These are phyloP conservation scores for Trichoderma koningii DNA, from an alignment of 2,329 filamentous ascomycete species.

Conservation along the genomic window DNA sequence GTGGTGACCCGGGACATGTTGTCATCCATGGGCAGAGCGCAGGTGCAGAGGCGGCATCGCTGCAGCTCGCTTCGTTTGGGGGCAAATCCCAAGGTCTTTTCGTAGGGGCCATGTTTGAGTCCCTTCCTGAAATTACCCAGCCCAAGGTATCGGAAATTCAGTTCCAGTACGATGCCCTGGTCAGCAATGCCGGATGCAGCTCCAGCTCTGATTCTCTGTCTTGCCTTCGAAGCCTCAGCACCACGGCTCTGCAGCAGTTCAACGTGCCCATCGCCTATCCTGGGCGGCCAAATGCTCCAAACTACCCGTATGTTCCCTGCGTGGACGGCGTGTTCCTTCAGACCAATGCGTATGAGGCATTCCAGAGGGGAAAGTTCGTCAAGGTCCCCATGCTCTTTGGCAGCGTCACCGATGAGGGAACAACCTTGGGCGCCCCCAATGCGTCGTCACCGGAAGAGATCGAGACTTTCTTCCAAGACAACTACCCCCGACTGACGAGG, in stretches of 20 bases:
- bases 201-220: slow-evolving; percentile 43
- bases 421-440: slow-evolving; percentile 34
- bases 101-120: slow-evolving; percentile 53
- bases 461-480: slow-evolving; percentile 19
- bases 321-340: slow-evolving; percentile 55
- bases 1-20: slow-evolving; percentile 53
- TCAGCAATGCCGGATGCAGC: slow-evolving; percentile 22
- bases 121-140: slow-evolving; percentile 53
- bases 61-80: slow-evolving; percentile 61
- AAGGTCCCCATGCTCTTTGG: slow-evolving; percentile 55
- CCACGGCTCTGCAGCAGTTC: slow-evolving; percentile 45
- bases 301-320: slow-evolving; percentile 57
- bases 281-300: slow-evolving; percentile 39
- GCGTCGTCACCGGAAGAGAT: slow-evolving; percentile 11
- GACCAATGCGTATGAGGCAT: slow-evolving; percentile 53
- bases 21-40: slow-evolving; percentile 69
- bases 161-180: slow-evolving; percentile 21
- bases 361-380: slow-evolving; percentile 52
- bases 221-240: slow-evolving; percentile 50
- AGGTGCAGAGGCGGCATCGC: slow-evolving; percentile 63
- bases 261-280: slow-evolving; percentile 45
- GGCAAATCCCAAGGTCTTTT: slow-evolving; percentile 53
- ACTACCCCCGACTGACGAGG: slow-evolving; percentile 13
- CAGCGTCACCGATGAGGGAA: slow-evolving; percentile 45
- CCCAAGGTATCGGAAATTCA: slow-evolving; percentile 38